Evolutionary conservation across 345 rosid genomes (phyloP).

Genomic region (Brassica nigra): DNA sequence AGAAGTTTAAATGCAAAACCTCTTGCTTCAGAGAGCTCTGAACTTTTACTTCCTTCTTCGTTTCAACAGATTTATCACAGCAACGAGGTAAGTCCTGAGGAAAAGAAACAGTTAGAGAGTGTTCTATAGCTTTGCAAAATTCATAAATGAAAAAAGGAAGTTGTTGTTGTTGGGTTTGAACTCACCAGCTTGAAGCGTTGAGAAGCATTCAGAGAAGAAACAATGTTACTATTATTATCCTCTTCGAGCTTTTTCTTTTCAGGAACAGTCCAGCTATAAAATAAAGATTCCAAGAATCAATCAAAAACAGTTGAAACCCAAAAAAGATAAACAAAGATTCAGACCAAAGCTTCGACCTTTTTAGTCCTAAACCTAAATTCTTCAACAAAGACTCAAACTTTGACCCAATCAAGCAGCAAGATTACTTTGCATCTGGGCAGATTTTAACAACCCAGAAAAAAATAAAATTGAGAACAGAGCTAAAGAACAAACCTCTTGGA

Average conservation of each 20-base stretch:
- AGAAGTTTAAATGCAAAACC: conserved; percentile 47
- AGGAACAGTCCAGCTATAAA: conserved; percentile 61
- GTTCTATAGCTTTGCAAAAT: background rate
- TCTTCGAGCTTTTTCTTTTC: conserved; percentile 60
- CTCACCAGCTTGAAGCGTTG: conserved; percentile 65
- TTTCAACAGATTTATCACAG: conserved; percentile 45
- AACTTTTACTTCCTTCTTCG: conserved; percentile 52
- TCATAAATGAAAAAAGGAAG: background rate
- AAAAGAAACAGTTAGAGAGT: background rate
- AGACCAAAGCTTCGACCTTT: conserved; percentile 17
- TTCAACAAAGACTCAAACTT: conserved; percentile 32
- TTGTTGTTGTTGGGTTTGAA: conserved; percentile 3
- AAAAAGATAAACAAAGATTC: conserved; percentile 28
- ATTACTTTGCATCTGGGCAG: conserved; percentile 18
- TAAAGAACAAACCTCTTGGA: conserved; percentile 71
- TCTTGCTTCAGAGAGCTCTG: conserved; percentile 76
- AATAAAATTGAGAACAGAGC: conserved; percentile 16
- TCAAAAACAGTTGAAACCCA: conserved; percentile 19
- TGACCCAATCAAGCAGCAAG: conserved; percentile 12
- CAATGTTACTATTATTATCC: conserved; percentile 39
- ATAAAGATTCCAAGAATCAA: conserved; percentile 37
- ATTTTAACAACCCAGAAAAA: background rate
- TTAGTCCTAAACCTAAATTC: conserved; percentile 5
- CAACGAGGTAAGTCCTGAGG: conserved; percentile 58
- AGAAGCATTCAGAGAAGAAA: conserved; percentile 49